phyloP scores from a whole-genome alignment of 2,329 filamentous ascomycete genomes.

The Diaporthe velutina region DNA sequence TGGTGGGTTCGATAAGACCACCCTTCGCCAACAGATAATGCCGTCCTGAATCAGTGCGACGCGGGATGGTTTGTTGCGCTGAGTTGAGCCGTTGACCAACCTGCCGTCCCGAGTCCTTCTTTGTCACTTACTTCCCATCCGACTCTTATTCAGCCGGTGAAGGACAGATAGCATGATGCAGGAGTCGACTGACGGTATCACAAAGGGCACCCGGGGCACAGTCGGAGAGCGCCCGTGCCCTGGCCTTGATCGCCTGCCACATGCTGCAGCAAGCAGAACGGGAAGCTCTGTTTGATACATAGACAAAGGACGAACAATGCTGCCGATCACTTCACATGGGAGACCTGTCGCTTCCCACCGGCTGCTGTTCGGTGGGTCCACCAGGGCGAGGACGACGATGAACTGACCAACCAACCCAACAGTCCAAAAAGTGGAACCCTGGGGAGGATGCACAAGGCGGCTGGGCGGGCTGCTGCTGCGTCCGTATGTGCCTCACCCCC shows the following conservation, averaged over 20 bases:
- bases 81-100: not conserved
- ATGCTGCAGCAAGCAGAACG: too few species aligned
- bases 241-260: not conserved
- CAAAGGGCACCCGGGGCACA: not conserved
- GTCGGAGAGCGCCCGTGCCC: not conserved
- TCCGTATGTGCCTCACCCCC: not conserved
- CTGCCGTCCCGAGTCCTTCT: not conserved
- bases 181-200: not conserved
- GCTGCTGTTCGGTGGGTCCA: not conserved
- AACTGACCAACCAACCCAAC: not conserved
- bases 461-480: not conserved
- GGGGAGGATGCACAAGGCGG: not conserved
- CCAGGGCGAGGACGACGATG: not conserved
- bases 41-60: slow-evolving; percentile 1
- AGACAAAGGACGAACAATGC: not conserved
- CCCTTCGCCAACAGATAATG: not conserved
- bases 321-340: slow-evolving; percentile 17
- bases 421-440: not conserved
- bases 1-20: not conserved
- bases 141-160: not conserved
- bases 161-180: not conserved
- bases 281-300: not conserved
- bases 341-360: not conserved
- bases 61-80: not conserved
- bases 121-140: not conserved